Conservation (phyloP, 176 grass and related monocot genomes). For the Rhynchospora pubera region DNA sequence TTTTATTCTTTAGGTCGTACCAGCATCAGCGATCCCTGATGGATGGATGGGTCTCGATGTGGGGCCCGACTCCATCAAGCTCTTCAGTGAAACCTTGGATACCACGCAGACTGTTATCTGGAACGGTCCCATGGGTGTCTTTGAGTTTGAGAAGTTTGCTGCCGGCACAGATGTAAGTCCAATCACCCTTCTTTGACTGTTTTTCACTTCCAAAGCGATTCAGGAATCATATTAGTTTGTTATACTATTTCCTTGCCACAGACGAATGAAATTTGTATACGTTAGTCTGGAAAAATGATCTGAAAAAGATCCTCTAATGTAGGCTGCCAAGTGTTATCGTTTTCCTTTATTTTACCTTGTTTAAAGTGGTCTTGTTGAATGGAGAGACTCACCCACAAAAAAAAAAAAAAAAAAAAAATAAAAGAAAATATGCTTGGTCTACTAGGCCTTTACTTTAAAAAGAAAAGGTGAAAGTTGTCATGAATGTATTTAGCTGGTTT, state of each 20-base stretch:
- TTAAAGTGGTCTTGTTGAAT: no score
- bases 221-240: neutral
- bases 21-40: constrained; percentile 60
- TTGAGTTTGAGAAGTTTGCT: constrained; percentile 94
- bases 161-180: constrained; percentile 70
- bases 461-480: neutral
- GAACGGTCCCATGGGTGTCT: constrained; percentile 98
- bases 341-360: neutral
- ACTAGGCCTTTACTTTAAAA: no score
- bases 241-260: neutral
- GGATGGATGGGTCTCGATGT: constrained; percentile 97
- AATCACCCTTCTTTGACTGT: neutral
- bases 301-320: neutral
- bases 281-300: neutral
- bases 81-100: constrained; percentile 50
- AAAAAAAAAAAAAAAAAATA: no score
- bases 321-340: neutral
- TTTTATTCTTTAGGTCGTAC: constrained; percentile 45
- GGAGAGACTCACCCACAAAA: neutral
- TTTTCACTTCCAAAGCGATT: neutral
- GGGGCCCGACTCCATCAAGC: constrained; percentile 73
- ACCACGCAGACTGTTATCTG: constrained; percentile 70
- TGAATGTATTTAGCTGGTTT: neutral
- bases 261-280: neutral
- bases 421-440: neutral